A percentile compares a stretch with the other conserved stretches of the same genome.
Evolutionary conservation across 805 yeast genomes (phyloP).

Genomic region (Cyberlindnera misumaiensis): DNA sequence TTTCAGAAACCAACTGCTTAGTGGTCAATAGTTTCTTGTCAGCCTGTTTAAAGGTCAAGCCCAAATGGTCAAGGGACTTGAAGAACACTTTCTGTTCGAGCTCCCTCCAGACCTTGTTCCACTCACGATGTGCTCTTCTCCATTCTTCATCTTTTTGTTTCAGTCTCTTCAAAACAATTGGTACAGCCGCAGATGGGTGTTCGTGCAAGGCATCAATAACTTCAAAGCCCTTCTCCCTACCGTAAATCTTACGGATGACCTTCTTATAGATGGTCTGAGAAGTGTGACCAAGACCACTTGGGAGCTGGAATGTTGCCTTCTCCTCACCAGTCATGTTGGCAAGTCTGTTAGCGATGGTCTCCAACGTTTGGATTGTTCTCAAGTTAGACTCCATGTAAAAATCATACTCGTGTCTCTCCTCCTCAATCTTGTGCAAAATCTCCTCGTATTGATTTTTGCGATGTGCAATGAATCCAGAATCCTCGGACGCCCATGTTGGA

Average conservation of each 20-base stretch:
- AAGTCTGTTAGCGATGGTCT: conserved; percentile 89
- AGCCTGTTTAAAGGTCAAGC: conserved; percentile 92
- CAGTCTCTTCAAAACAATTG: conserved; percentile 83
- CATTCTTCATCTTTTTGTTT: conserved; percentile 99
- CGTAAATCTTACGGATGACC: conserved; percentile 87
- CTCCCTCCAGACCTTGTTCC: conserved; percentile 99
- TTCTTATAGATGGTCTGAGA: conserved; percentile 89
- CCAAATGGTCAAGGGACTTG: conserved; percentile 91
- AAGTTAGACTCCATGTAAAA: conserved; percentile 91
- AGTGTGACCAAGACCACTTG: conserved; percentile 90
- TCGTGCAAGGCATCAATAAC: conserved; percentile 94
- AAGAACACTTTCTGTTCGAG: conserved; percentile 91
- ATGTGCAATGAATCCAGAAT: conserved; percentile 98
- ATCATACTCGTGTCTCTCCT: conserved; percentile 96
- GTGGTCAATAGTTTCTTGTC: conserved; percentile 89
- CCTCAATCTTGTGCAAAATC: conserved; percentile 88
- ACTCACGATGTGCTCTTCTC: conserved; percentile 95
- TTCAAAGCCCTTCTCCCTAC: conserved; percentile 90
- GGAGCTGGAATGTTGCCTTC: conserved; percentile 75
- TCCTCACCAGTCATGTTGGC: conserved; percentile 92
- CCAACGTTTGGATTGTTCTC: conserved; percentile 91
- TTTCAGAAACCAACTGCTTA: conserved; percentile 84
- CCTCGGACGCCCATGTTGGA: conserved; percentile 99
- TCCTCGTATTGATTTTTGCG: conserved; percentile 97
- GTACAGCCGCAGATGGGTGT: conserved; percentile 91